Base-by-base conservation (phyloP, 2,329 filamentous ascomycete species). In the Beauveria caledonica region DNA sequence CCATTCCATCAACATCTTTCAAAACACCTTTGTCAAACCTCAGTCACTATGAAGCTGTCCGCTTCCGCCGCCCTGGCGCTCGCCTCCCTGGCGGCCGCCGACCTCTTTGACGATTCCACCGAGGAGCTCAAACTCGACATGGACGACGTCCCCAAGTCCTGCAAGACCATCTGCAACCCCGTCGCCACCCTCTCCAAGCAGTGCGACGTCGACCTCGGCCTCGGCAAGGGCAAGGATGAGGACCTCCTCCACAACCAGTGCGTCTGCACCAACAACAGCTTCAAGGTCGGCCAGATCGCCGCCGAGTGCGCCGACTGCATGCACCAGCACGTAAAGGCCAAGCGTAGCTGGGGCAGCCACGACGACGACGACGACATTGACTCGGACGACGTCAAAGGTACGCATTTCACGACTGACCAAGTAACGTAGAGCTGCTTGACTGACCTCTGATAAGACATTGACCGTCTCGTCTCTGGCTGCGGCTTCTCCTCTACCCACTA, bases 261-360 rank as follows among this genome's bases (percentile, higher is more conserved):
- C 62, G 64, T 76, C 57, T 76, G 75, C 69, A 72, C 72, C 64
- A 74, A 78, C 68, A 63, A 68, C 53, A 73, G 73, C 65, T 74
- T 78, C 66, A 65, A 76, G 65, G 76, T 77, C 54, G 63, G 52
- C 25, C 62, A 64, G 19, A 64, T 76, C 53, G 69, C 73, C 19
- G 72, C 67, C 3, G 68, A 74, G 21, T 77, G 75, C 62, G 68
- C 70, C 55, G 69, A 68, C 58, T 77, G 75, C 63, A 72, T 77
- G 62, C 65, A 66, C 39, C 69, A 75, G 67, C 71, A 71, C 61
- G 53, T 60, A 51, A 56, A 57, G 46, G 50, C 51, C 55, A 62
- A 62, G 57, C 60, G 64, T 19, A 36, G 49, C 27, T 44, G 56
- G 25, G 60, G 64, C 17, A 51, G 66, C 33, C 61, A 68, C 29